Evolutionary conservation across 306 rosid genomes (phyloP), one percentile per base, ranked within the genome.

Genomic region (Cotoneaster glaucophyllus): DNA sequence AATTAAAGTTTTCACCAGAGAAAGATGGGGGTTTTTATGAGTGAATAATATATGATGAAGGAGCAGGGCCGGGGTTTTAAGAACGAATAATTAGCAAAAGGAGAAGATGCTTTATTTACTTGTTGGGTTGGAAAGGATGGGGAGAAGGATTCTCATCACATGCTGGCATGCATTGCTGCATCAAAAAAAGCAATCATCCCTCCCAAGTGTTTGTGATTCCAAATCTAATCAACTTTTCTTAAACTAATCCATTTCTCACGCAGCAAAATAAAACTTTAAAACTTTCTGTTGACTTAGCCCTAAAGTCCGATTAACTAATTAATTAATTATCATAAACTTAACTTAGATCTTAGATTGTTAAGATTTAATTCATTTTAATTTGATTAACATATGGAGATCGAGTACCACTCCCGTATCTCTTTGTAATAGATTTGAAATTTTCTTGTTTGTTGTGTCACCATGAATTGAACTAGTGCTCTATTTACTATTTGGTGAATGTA

Each of bases 161-260:
- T 82, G 85, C 22, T 43, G 66, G 70, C 69, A 74, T 19, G 69
- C 52, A n/a, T 45, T 67, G 54, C 84, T 75, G 50, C 80, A 15
- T 71, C 61, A 28, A 21, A 64, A 66, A 59, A 57, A 73, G 78
- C 81, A 80, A 80, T 82, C 86, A 85, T 82, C 82, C 24, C 74
- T 73, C 84, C 85, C 82, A 69, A 85, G 84, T 79, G 84, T 58
- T 32, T 19, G 64, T 64, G 88, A 82, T 85, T 82, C 86, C 86
- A 79, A 76, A 85, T 82, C 88, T 73, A 73, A 63, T 76, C 32
- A 45, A 50, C 79, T 59, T 37, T 64, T 50, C 77, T 76, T 81
- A 29, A 74, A 78, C 58, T 62, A 82, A 78, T 61, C 63, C 77
- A 22, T 1, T 28, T 3, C 22, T 28, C 68, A 72, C 78, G 77